Conservation (phyloP, 768 basidiomycete genomes). For the Tephrocybe sp. region DNA sequence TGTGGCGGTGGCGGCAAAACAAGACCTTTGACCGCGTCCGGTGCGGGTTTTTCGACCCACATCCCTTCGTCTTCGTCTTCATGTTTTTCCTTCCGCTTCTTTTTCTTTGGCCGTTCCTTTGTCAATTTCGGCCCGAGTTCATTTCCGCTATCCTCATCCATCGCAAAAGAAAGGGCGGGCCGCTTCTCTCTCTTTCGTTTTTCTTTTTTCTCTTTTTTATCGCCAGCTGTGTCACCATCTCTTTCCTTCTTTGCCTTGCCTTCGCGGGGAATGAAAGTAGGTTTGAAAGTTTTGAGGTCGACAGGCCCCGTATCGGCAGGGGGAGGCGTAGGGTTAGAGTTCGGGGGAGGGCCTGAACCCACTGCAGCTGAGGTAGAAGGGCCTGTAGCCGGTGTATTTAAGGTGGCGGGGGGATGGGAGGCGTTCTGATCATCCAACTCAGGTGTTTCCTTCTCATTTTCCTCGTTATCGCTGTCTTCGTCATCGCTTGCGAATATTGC, state of each 20-base stretch:
- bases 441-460: conserved; percentile 36
- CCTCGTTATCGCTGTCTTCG: conserved; percentile 75
- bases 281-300: conserved; percentile 79
- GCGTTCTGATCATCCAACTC: too few relatives aligned
- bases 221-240: conserved; percentile 46
- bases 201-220: conserved; percentile 39
- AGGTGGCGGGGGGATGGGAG: conserved; percentile 5
- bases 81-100: conserved; percentile 29
- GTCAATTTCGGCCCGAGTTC: conserved; percentile 31
- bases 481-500: conserved; percentile 97
- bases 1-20: conserved; percentile 9
- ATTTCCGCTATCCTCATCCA: conserved; percentile 61
- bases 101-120: conserved; percentile 42
- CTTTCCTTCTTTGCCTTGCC: conserved; percentile 42
- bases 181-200: conserved; percentile 46
- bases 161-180: conserved; percentile 65
- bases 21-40: conserved; percentile 44
- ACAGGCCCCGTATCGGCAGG: conserved; percentile 22
- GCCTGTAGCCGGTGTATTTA: conserved; percentile 14
- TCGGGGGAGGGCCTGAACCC: too few relatives aligned
- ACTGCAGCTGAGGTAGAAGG: conserved; percentile 12
- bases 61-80: conserved; percentile 49
- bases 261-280: conserved; percentile 77
- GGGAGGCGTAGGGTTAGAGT: conserved; percentile 8
- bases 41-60: conserved; percentile 68